Conservation (phyloP, 345 rosid species). For the Populus euphratica region DNA sequence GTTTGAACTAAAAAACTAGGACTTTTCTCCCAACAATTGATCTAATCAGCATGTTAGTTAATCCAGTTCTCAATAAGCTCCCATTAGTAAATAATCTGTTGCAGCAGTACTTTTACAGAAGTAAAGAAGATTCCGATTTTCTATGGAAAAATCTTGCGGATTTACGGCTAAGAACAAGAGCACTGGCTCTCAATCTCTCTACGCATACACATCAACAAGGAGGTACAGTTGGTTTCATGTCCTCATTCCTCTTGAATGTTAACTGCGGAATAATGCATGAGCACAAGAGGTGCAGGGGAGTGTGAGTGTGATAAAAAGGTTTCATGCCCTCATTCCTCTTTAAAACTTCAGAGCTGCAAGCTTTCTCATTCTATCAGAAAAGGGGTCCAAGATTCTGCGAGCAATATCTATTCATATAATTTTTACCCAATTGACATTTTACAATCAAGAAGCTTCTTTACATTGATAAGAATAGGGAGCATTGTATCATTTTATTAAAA, state of each 20-base stretch:
- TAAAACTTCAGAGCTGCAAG: background rate
- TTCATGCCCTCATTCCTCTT: background rate
- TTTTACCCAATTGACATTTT: background rate
- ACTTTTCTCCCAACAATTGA: background rate
- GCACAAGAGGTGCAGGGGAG: no score
- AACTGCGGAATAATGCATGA: background rate
- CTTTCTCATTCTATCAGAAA: background rate
- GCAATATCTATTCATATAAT: background rate
- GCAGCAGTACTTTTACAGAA: slow-evolving; percentile 41
- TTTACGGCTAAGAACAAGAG: slow-evolving; percentile 34
- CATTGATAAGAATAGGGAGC: background rate
- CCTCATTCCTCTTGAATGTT: background rate
- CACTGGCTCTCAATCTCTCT: slow-evolving; percentile 35
- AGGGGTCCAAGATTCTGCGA: background rate
- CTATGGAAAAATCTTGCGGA: slow-evolving; percentile 47
- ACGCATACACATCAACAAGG: slow-evolving; percentile 15
- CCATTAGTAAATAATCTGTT: slow-evolving; percentile 16
- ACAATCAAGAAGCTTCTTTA: background rate
- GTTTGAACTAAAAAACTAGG: no score
- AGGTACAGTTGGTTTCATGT: slow-evolving; percentile 23
- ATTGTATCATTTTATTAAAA: background rate
- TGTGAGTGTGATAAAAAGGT: no score
- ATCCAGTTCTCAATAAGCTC: background rate
- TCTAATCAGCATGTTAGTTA: background rate
- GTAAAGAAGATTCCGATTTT: slow-evolving; percentile 35